Base-by-base conservation (phyloP, 441 rosid genomes). In the Croton laevigatus region DNA sequence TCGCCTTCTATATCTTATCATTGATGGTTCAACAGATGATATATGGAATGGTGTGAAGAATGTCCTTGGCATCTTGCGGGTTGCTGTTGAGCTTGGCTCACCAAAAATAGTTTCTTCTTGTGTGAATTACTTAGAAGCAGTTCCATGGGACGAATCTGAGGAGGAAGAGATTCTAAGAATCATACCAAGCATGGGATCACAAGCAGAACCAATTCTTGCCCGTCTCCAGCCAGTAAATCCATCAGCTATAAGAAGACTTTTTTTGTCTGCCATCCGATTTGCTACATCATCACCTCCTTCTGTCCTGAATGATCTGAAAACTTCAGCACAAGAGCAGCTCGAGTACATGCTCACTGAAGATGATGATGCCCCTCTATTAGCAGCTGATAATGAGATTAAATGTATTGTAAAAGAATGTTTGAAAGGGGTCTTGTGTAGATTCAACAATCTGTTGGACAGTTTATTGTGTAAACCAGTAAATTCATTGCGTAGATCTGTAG, bases 71-170 rank as follows among this genome's bases (percentile, higher is more conserved):
- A 84, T 92, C 71, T 88, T 95, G 70, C 85, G 49, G 67, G 97
- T 91, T 10, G 91, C 97, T 60, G 83, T 84, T 69, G 80, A 84
- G 79, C 92, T 92, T 44, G 87, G 76, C 23, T 88, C 96, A 68
- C 88, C 86, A 6, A 75, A 83, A 42, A 80, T 91, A 59, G 72
- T 89, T 54, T 53, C 87, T 62, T 88, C 88, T 76, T 92, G 97
- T 78, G 92, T 84, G 44, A 85, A 81, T 69, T 95, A 92, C 83
- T 75, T 91, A 83, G 99, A 92, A 85, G 97, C 98, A 60, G 91
- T 95, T 70, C 94, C 99, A 8, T 95, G 99, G 99, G 98, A 92
- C 79, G 97, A 91, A 79, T 81, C 82, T 9, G 99, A 92, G 81
- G 98, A 95, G 81, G 98, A 94, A 49, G 97, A 89, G 74, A 95